A percentile compares a stretch with the other conserved stretches of the same genome.
Conservation (phyloP, 2,329 filamentous ascomycete species). For the Ascochyta lentis region DNA sequence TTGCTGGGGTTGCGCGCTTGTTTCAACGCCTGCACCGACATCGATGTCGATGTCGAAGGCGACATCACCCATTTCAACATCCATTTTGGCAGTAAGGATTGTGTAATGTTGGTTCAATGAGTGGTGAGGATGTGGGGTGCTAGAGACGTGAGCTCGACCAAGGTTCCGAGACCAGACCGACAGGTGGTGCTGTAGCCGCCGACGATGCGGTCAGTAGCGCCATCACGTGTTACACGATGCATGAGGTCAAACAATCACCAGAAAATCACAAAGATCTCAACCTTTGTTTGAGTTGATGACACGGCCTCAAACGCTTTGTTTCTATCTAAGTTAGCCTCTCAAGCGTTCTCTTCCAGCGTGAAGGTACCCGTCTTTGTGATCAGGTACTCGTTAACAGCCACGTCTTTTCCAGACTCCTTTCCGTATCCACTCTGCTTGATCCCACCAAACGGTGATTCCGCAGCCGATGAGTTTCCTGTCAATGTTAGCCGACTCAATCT, state of each 20-base stretch:
- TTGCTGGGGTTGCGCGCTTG: conserved; percentile 32
- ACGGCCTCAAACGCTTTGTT: not conserved
- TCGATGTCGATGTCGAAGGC: conserved; percentile 49
- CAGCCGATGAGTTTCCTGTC: conserved; percentile 67
- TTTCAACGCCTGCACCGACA: conserved; percentile 29
- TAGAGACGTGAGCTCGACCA: conserved; percentile 6
- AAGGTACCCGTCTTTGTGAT: conserved; percentile 71
- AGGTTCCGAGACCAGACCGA: not conserved
- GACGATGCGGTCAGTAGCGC: conserved; percentile 7
- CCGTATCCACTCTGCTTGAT: conserved; percentile 73
- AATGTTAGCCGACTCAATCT: conserved; percentile 7
- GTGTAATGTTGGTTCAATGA: conserved; percentile 12
- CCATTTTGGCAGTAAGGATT: conserved; percentile 31
- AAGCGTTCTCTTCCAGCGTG: conserved; percentile 56
- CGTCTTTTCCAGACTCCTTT: conserved; percentile 71
- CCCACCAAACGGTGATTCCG: conserved; percentile 71
- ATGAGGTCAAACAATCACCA: not conserved
- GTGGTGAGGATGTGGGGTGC: conserved; percentile 23
- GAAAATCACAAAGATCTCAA: not conserved
- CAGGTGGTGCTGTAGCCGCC: conserved; percentile 7
- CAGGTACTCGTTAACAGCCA: conserved; percentile 67
- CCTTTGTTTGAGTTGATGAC: not conserved
- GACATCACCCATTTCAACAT: conserved; percentile 45
- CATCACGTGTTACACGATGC: conserved; percentile 6
- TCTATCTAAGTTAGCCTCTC: not conserved